Evolutionary conservation across 2,329 filamentous ascomycete genomes (phyloP).

Genomic region (Alternaria panax): DNA sequence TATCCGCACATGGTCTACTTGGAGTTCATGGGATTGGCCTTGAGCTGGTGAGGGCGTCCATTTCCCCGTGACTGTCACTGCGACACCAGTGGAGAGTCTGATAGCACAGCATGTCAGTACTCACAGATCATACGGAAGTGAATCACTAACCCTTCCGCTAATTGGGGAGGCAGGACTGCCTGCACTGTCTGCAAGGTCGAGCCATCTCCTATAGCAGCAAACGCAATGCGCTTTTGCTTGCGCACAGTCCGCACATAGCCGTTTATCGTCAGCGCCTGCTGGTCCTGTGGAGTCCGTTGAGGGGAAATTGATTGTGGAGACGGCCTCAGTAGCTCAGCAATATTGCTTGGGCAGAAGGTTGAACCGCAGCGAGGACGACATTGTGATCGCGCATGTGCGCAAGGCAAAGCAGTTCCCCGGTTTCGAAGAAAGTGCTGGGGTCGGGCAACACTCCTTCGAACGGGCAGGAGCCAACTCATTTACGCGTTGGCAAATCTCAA

Average conservation of each 20-base stretch:
- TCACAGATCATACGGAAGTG: neutral
- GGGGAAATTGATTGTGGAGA: conserved; percentile 52
- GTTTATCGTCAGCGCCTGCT: conserved; percentile 60
- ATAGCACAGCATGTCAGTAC: conserved; percentile 24
- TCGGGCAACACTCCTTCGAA: conserved; percentile 32
- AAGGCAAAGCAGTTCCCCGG: conserved; percentile 25
- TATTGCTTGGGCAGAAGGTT: conserved; percentile 42
- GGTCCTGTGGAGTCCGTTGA: conserved; percentile 55
- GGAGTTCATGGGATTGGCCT: conserved; percentile 80
- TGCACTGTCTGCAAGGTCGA: conserved; percentile 82
- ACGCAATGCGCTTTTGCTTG: conserved; percentile 83
- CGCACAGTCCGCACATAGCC: conserved; percentile 86
- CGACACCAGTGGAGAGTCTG: conserved; percentile 82
- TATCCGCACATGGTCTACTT: conserved; percentile 72
- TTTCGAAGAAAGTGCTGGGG: conserved; percentile 27
- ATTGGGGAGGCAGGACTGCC: conserved; percentile 75
- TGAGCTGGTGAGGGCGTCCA: conserved; percentile 77
- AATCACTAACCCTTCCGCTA: conserved; percentile 73
- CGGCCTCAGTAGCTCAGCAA: conserved; percentile 62
- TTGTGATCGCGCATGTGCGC: conserved; percentile 22
- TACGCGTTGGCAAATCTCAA: conserved; percentile 29
- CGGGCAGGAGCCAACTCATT: conserved; percentile 39
- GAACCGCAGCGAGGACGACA: conserved; percentile 41
- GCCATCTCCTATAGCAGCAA: conserved; percentile 87
- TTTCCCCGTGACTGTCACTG: conserved; percentile 76